These are phyloP conservation scores for Bolboschoenoplectus hybrid DNA, from an alignment of 202 grass and related monocot species.

Conservation along the genomic window DNA sequence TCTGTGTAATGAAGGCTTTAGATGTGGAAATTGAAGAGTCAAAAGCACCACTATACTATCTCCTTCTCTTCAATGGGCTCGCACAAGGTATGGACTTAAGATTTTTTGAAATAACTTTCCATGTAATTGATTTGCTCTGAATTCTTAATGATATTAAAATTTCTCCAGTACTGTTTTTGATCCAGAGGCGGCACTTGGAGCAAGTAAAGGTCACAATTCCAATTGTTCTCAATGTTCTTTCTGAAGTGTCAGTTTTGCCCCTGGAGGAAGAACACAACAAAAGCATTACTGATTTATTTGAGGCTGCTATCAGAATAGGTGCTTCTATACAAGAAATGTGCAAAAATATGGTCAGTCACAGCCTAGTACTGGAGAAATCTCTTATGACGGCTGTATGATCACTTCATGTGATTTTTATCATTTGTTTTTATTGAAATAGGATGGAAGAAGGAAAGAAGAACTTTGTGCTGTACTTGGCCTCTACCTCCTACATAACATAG, in stretches of 20 bases:
- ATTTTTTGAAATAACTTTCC: not conserved
- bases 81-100: constrained; percentile 58
- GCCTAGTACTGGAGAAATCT: not conserved
- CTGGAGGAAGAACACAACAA: constrained; percentile 51
- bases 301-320: constrained; percentile 58
- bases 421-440: constrained; percentile 50
- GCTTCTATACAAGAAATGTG: constrained; percentile 73
- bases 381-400: constrained; percentile 31
- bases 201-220: constrained; percentile 78
- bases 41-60: constrained; percentile 47
- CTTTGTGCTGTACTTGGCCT: constrained; percentile 75
- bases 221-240: constrained; percentile 72
- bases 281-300: constrained; percentile 57
- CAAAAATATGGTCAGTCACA: constrained; percentile 68
- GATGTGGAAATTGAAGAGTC: constrained; percentile 54
- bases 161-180: constrained; percentile 61
- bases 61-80: constrained; percentile 61
- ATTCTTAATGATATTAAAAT: constrained; percentile 34
- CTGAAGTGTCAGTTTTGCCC: constrained; percentile 43
- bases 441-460: constrained; percentile 60
- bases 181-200: constrained; percentile 79
- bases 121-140: not conserved
- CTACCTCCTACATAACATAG: constrained; percentile 84
- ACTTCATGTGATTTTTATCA: constrained; percentile 35
- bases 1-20: constrained; percentile 62